Evolutionary conservation across 345 rosid genomes (phyloP), one percentile per base, ranked within the genome.

Genomic region (Luvunga scandens): DNA sequence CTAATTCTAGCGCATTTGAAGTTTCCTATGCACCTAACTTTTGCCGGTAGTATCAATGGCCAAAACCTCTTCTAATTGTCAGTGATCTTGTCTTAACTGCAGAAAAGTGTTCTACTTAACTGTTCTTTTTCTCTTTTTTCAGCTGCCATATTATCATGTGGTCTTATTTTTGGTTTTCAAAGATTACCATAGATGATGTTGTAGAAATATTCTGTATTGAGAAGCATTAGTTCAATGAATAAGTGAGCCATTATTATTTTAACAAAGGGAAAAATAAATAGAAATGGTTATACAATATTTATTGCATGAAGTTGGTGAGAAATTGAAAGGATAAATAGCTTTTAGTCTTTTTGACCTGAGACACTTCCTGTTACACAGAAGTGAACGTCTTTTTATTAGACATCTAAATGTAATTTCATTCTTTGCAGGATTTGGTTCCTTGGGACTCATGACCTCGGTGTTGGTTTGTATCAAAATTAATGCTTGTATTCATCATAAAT

Each of bases 381-480:
- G 68, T 4, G 7, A 6, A 45, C 30, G 56, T 77, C 69, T 66
- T 13, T 59, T 27, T 28, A 38, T 61, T 13, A 31, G 59, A 68
- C 27, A 22, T 67, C 80, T 80, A 30, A 79, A 71, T 48, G 4
- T 77, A 67, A 42, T 79, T 71, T 63, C 31, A 18, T 61, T 34
- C 30, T 72, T 33, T 86, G 86, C 89, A 96, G 99, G 99, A 80
- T 96, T 92, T 88, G 99, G 98, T 70, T 93, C 99, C 31, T 82
- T 96, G 87, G 99, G 98, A 75, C 96, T 96, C 78, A 96, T 96
- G 99, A 88, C 93, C 71, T 96, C 99, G 5, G 94, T 96, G 57
- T 81, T 96, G 99, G 98, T 92, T 61, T 73, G 97, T 89, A 69
- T 62, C 75, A 2, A 81, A 12, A 62, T 70, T 73, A 25, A 63